Percentiles rank a stretch among this genome's conserved stretches.
Evolutionary conservation across 1,284 basidiomycete species (phyloP).

Genomic region (Trichosporon inkin): DNA sequence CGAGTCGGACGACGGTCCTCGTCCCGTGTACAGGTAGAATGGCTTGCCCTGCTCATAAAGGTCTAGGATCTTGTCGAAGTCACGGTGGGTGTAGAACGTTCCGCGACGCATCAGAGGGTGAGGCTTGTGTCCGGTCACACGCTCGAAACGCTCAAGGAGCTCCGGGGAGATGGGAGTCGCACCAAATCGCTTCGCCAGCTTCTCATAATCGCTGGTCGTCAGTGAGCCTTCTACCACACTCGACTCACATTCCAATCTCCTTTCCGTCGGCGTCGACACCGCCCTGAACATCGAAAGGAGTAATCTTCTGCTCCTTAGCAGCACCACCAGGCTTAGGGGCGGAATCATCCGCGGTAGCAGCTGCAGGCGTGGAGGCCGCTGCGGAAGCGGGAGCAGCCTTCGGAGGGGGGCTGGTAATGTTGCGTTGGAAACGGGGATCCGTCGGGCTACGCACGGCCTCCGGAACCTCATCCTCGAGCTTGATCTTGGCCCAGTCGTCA

Average conservation of each 20-base stretch:
- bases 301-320: slow-evolving; percentile 73
- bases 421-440: slow-evolving; percentile 40
- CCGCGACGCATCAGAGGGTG: slow-evolving; percentile 86
- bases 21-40: slow-evolving; percentile 96
- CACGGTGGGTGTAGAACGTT: slow-evolving; percentile 97
- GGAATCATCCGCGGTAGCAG: background rate
- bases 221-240: background rate
- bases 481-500: slow-evolving; percentile 49
- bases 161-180: slow-evolving; percentile 74
- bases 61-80: slow-evolving; percentile 89
- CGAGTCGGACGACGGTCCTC: slow-evolving; percentile 92
- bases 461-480: slow-evolving; percentile 46
- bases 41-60: slow-evolving; percentile 95
- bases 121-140: slow-evolving; percentile 82
- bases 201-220: slow-evolving; percentile 76
- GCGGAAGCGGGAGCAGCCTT: slow-evolving; percentile 23
- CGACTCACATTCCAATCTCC: slow-evolving; percentile 66
- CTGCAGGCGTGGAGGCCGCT: slow-evolving; percentile 10
- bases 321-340: background rate
- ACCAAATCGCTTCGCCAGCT: slow-evolving; percentile 90
- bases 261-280: slow-evolving; percentile 83
- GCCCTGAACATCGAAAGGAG: slow-evolving; percentile 97
- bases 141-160: slow-evolving; percentile 84
- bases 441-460: slow-evolving; percentile 48
- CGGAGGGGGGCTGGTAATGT: slow-evolving; percentile 13